phyloP scores from a whole-genome alignment of 2,329 filamentous ascomycete genomes.

The Chaetomiaceae sp. region DNA sequence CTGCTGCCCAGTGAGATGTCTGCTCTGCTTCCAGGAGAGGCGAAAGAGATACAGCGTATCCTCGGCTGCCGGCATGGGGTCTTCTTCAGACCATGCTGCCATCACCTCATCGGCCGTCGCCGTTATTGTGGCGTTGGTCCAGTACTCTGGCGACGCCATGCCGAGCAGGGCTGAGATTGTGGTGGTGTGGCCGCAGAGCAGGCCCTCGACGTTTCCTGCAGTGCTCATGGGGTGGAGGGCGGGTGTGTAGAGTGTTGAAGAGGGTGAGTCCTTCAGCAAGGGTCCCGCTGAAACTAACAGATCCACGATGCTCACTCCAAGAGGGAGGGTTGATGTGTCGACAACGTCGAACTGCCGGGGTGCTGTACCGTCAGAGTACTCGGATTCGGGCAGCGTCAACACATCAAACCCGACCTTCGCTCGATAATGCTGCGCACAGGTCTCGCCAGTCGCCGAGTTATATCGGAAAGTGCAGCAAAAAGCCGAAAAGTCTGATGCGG shows the following conservation, averaged over 20 bases:
- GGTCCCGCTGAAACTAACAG: conserved; percentile 42
- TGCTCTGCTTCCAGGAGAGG: conserved; percentile 29
- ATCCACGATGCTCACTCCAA: conserved; percentile 42
- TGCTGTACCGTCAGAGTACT: conserved; percentile 36
- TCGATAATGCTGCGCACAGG: conserved; percentile 39
- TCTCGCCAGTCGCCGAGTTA: conserved; percentile 27
- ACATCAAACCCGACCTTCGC: conserved; percentile 36
- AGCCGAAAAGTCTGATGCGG: conserved; percentile 44
- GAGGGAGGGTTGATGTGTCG: conserved; percentile 47
- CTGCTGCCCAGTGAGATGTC: conserved; percentile 12
- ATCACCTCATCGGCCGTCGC: conserved; percentile 39
- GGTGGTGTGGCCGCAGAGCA: conserved; percentile 44
- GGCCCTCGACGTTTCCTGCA: conserved; percentile 24
- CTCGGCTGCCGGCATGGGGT: not conserved
- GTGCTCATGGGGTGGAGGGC: not conserved
- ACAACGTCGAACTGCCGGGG: conserved; percentile 50
- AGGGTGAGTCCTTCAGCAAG: conserved; percentile 40
- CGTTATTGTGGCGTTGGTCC: conserved; percentile 42
- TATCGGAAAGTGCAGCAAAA: conserved; percentile 50
- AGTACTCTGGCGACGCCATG: conserved; percentile 44
- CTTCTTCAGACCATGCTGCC: conserved; percentile 21
- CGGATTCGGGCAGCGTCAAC: conserved; percentile 38
- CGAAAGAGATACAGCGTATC: conserved; percentile 23
- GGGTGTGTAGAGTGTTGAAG: conserved; percentile 47
- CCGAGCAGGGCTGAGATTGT: conserved; percentile 48